These are phyloP conservation scores for Dactylellina leptospora DNA, from an alignment of 2,329 filamentous ascomycete genomes.

Conservation along the genomic window DNA sequence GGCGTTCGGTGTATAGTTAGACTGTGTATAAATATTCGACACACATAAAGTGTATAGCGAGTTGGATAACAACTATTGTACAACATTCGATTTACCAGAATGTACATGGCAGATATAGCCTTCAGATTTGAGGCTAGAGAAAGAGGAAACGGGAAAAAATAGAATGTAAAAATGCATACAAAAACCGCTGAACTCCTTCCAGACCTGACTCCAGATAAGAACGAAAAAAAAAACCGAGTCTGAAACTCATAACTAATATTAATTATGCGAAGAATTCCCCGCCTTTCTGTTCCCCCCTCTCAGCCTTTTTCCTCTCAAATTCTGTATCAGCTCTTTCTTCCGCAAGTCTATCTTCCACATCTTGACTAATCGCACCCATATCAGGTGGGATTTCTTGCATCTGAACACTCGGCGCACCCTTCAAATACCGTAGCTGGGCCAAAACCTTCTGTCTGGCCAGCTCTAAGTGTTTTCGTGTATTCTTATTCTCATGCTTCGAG, in stretches of 20 bases:
- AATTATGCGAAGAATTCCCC: constrained; percentile 33
- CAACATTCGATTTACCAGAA: constrained; percentile 9
- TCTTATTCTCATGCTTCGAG: constrained; percentile 78
- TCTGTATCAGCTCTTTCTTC: constrained; percentile 73
- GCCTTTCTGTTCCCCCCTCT: constrained; percentile 30
- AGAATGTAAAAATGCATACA: neutral
- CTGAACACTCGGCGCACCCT: constrained; percentile 85
- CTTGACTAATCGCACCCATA: constrained; percentile 60
- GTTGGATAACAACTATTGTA: constrained; percentile 7
- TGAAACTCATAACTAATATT: neutral
- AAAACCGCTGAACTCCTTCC: constrained; percentile 30
- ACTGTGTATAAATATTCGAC: neutral
- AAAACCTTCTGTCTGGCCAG: constrained; percentile 79
- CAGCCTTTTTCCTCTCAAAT: constrained; percentile 60
- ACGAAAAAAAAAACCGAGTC: neutral
- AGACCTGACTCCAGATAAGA: neutral
- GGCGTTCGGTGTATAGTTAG: constrained; percentile 19
- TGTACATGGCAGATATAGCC: neutral
- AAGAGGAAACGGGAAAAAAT: neutral
- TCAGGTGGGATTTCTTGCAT: constrained; percentile 67
- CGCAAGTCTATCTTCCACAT: constrained; percentile 71
- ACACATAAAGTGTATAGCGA: neutral
- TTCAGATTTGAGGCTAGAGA: neutral
- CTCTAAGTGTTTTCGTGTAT: constrained; percentile 77
- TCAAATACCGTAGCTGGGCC: constrained; percentile 86